Base-by-base conservation (phyloP, 1,284 basidiomycete species). In the Leccinum fuscescens region DNA sequence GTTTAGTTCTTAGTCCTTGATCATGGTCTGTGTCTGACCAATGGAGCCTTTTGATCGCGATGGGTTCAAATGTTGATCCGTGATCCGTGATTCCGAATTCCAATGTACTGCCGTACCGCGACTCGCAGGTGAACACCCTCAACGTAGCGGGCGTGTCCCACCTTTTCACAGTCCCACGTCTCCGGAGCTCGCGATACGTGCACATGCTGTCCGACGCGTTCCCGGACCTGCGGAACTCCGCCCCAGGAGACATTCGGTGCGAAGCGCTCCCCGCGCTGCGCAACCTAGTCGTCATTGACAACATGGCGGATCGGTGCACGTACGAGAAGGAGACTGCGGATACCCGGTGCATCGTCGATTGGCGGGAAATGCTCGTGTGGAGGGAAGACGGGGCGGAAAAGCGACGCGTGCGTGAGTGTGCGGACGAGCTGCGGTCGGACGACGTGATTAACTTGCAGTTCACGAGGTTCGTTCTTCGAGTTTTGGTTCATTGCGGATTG, bases 401-500 rank as follows among this genome's bases (percentile, higher is more conserved):
- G 4, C 29, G 29, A 31, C 29, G 29, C 29, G 39, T 31, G 48
- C 74, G 75, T 56, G 76, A 80, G 27, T 74, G 81, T 15, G 67
- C 72, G 56, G 66, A 67, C 55, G 75, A 77, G 6, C 64, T 86
- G 59, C 58, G 79, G 12, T 82, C 83, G 48, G 83, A 90, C 59
- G 91, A 93, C 44, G 79, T 93, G 2, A 86, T 92, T 57, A 94
- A 93, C 68, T 67, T 94, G 61, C 92, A 93, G 69, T 92, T 92
- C 66, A 93, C 91, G 20, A 92, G 90, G 90, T 89, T 62, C 8
- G 75, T 29, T 24, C 14, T 29, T 29, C 65, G 12, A n/a, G 14
- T 27, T 52, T 52, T 4, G 24, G 49, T 17, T 50, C 12, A 22
- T 50, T n/a, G 46, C 0, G 44, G 48, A 14, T 24, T 15, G 22